A percentile compares a stretch with the other conserved stretches of the same genome.
Conservation (phyloP, 202 grass and related monocot species). For the Cymbopogon flexuosus region DNA sequence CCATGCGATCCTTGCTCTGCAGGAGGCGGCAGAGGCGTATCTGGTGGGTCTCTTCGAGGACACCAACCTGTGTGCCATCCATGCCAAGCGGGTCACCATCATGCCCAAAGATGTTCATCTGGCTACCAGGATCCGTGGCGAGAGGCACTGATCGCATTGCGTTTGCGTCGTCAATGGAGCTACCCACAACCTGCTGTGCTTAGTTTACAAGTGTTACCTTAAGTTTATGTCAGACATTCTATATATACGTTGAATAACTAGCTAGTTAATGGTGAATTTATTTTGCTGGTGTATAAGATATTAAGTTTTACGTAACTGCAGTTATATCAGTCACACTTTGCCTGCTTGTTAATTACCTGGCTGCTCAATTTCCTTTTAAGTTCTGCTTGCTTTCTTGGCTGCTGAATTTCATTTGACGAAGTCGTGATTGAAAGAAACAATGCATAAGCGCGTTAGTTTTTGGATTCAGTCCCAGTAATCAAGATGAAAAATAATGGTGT, state of each 20-base stretch:
- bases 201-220: too few species aligned
- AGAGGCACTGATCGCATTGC: not conserved
- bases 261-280: not conserved
- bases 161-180: not conserved
- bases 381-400: not conserved
- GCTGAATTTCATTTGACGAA: not conserved
- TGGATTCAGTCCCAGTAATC: too few species aligned
- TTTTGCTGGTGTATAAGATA: not conserved
- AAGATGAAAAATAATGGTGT: too few species aligned
- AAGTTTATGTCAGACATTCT: not conserved
- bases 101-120: slow-evolving; percentile 20
- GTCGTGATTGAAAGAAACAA: not conserved
- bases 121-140: slow-evolving; percentile 1
- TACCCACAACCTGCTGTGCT: not conserved
- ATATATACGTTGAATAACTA: not conserved
- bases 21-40: slow-evolving; percentile 18
- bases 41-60: slow-evolving; percentile 15
- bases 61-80: slow-evolving; percentile 15
- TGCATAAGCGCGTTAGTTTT: not conserved
- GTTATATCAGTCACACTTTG: not conserved
- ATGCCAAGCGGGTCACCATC: slow-evolving; percentile 7
- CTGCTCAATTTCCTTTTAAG: not conserved
- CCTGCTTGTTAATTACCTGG: not conserved
- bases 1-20: slow-evolving; percentile 20
- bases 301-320: not conserved